Percentiles rank a stretch among this genome's conserved stretches.
Evolutionary conservation across 2,329 filamentous ascomycete species (phyloP).

Genomic region (Colletotrichum godetiae): DNA sequence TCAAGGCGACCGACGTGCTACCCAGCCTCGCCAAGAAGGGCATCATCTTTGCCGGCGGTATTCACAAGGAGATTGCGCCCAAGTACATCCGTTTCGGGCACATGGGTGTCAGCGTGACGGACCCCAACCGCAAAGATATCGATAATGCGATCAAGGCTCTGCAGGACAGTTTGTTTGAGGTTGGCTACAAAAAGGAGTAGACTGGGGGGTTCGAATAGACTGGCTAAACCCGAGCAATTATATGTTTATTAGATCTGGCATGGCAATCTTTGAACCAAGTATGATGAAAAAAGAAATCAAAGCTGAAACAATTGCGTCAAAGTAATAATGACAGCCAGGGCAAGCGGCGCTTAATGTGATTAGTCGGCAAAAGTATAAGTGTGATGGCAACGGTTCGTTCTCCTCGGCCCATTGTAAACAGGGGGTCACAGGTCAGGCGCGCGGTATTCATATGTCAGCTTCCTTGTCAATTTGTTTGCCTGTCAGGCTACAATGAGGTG

Average conservation of each 20-base stretch:
- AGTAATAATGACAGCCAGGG: background rate
- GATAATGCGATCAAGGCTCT: conserved; percentile 85
- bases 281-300: background rate
- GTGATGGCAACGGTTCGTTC: background rate
- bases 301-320: background rate
- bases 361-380: background rate
- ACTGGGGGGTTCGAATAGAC: background rate
- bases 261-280: background rate
- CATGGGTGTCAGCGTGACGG: conserved; percentile 94
- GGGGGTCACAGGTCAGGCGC: background rate
- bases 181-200: conserved; percentile 69
- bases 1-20: conserved; percentile 84
- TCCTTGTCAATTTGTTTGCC: background rate
- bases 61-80: conserved; percentile 94
- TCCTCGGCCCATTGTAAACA: background rate
- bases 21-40: conserved; percentile 87
- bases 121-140: conserved; percentile 82
- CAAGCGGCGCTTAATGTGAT: background rate
- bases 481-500: background rate
- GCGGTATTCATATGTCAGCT: conserved; percentile 2
- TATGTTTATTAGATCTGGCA: background rate
- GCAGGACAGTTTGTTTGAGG: conserved; percentile 79
- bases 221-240: background rate
- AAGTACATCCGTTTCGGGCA: conserved; percentile 97
- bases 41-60: conserved; percentile 92